phyloP scores from a whole-genome alignment of 2,329 filamentous ascomycete genomes.

The Arthrinium phaeospermum region DNA sequence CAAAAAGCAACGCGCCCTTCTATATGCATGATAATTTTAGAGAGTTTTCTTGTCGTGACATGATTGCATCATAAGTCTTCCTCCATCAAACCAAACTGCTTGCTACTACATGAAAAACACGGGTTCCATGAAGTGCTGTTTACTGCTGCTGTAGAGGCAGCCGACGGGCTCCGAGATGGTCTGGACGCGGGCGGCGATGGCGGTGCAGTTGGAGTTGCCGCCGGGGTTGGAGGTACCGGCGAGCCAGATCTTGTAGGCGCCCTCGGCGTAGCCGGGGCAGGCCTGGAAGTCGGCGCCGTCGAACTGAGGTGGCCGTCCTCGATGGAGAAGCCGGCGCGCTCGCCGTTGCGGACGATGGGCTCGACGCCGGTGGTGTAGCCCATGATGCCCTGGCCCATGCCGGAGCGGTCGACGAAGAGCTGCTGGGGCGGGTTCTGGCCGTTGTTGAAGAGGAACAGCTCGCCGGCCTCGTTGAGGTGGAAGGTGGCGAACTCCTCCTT shows the following conservation, averaged over 20 bases:
- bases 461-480: conserved; percentile 47
- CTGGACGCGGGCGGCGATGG: conserved; percentile 40
- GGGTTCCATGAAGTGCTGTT: neutral
- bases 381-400: conserved; percentile 54
- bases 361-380: conserved; percentile 56
- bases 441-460: conserved; percentile 55
- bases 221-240: conserved; percentile 39
- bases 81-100: neutral
- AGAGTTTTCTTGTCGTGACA: conserved; percentile 1
- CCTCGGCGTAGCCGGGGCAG: conserved; percentile 54
- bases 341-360: conserved; percentile 44
- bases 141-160: conserved; percentile 41
- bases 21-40: conserved; percentile 9
- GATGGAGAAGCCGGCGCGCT: conserved; percentile 55
- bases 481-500: conserved; percentile 54
- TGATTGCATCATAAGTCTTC: neutral
- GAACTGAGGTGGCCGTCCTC: conserved; percentile 53
- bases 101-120: neutral
- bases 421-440: conserved; percentile 50
- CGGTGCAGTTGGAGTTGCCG: conserved; percentile 44
- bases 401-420: conserved; percentile 60
- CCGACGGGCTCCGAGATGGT: conserved; percentile 38
- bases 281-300: conserved; percentile 52
- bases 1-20: neutral
- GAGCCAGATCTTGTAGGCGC: conserved; percentile 48